Evolutionary conservation across 164 flowering plant genomes (phyloP), one percentile per base, ranked within the genome.

Genomic region (Berberis thunbergii): DNA sequence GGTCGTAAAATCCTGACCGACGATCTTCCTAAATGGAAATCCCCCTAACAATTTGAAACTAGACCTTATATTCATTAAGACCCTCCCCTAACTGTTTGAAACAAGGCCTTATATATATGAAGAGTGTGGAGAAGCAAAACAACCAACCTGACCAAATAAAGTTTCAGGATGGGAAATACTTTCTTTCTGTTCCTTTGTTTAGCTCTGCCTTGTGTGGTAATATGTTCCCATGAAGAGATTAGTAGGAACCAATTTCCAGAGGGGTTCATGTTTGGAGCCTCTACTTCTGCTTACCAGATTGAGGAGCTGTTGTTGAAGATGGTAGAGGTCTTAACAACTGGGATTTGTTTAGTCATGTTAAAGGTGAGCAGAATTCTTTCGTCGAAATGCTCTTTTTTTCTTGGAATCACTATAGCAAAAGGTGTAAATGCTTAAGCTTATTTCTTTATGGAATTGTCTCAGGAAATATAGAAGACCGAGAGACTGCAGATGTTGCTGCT

Each of bases 291-390:
- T 8, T 1, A 8, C 39, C 52, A 76, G 79, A 64, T 76, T 61
- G 79, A 76, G 62, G 79, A 57, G 76, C 74, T 11, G 60, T 42
- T 63, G 48, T 54, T 41, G 74, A 73, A 65, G 79, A 63, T 62
- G 72, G 73, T 4, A 73, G 62, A 59, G 48, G 79, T 54, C 63
- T 73, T 0, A 76, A 71, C 72, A 76, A 76, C 59, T 76, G 79
- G 79, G 79, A 76, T 60, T 70, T 65, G 4, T 76, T 68, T 41
- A 40, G 54, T 45, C 72, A 67, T 57, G 54, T 53, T 43, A 54
- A 61, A 58, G 74, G 67, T 72, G 52, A 4, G 53, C 60, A 9
- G 4, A 52, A 55, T 40, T 57, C 44, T 7, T 26, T 11, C 4
- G n/a, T 10, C 8, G 49, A 4, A 26, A 26, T 26, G 26, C 26